Evolutionary conservation across 768 basidiomycete genomes (phyloP).

Genomic region (Coprinopsis cinerea): DNA sequence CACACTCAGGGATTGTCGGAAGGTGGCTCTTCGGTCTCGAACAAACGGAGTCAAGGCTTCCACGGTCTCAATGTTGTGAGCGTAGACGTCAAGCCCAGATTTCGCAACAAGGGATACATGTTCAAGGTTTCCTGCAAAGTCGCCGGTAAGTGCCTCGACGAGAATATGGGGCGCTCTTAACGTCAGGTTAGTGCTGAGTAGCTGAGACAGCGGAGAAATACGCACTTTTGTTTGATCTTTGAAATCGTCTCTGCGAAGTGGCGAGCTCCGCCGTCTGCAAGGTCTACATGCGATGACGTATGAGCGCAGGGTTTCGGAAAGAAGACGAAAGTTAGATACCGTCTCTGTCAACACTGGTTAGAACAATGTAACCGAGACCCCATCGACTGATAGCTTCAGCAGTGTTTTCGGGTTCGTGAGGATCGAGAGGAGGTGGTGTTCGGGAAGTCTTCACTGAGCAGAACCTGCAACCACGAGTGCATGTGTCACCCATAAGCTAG

Average conservation of each 20-base stretch:
- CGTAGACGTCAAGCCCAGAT: constrained; percentile 95
- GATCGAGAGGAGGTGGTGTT: constrained; percentile 84
- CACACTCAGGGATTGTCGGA: constrained; percentile 77
- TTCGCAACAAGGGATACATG: constrained; percentile 79
- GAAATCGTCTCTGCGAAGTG: constrained; percentile 95
- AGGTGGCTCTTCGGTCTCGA: constrained; percentile 90
- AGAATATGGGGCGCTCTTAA: constrained; percentile 93
- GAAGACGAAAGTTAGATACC: constrained; percentile 43
- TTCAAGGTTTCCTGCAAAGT: constrained; percentile 77
- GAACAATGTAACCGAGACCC: constrained; percentile 96
- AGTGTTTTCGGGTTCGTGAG: constrained; percentile 96
- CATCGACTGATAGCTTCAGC: constrained; percentile 97
- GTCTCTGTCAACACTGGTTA: constrained; percentile 96
- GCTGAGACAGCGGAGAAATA: background rate
- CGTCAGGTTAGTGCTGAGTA: too few species aligned
- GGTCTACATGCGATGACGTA: constrained; percentile 45
- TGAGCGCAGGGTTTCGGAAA: background rate
- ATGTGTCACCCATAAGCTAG: constrained; percentile 98
- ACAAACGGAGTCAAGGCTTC: constrained; percentile 92
- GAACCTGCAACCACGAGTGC: constrained; percentile 95
- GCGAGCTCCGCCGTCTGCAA: constrained; percentile 83
- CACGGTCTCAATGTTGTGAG: constrained; percentile 96
- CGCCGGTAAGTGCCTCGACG: constrained; percentile 93
- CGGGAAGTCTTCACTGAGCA: constrained; percentile 95
- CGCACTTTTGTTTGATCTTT: constrained; percentile 93